Evolutionary conservation across 2,329 filamentous ascomycete species (phyloP).

Genomic region (Botrytis deweyae): DNA sequence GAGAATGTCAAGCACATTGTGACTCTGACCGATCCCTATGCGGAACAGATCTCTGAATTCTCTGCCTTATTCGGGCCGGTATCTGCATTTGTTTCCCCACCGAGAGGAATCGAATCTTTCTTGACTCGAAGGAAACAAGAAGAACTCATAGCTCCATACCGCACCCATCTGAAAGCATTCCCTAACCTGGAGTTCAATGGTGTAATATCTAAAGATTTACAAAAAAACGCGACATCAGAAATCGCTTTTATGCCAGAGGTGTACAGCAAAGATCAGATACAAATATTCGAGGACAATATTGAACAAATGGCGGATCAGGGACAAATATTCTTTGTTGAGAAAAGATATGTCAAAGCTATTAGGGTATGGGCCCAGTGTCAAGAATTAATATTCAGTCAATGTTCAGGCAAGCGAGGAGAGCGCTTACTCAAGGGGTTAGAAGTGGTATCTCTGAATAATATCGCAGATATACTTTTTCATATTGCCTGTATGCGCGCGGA

Average conservation of each 20-base stretch:
- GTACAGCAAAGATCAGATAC: too few species aligned
- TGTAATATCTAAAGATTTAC: background rate
- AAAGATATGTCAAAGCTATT: background rate
- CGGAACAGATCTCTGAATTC: too few species aligned
- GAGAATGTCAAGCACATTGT: background rate
- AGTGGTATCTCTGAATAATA: background rate
- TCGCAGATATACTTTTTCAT: background rate
- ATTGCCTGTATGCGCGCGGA: rapidly evolving
- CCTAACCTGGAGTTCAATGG: background rate
- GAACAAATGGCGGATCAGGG: background rate
- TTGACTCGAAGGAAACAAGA: background rate
- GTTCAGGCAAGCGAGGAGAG: background rate
- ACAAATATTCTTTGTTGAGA: rapidly evolving
- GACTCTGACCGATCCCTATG: background rate
- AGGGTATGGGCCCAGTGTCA: background rate
- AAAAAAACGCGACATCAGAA: background rate
- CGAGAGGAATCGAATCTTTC: background rate
- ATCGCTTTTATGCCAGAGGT: background rate
- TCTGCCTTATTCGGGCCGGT: background rate
- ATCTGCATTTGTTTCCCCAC: background rate
- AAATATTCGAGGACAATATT: too few species aligned
- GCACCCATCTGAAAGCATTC: background rate
- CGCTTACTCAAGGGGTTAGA: background rate
- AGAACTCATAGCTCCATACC: background rate
- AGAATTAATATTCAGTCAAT: background rate